phyloP scores from a whole-genome alignment of 1,284 basidiomycete species.

The Lentinula novae-zelandiae region DNA sequence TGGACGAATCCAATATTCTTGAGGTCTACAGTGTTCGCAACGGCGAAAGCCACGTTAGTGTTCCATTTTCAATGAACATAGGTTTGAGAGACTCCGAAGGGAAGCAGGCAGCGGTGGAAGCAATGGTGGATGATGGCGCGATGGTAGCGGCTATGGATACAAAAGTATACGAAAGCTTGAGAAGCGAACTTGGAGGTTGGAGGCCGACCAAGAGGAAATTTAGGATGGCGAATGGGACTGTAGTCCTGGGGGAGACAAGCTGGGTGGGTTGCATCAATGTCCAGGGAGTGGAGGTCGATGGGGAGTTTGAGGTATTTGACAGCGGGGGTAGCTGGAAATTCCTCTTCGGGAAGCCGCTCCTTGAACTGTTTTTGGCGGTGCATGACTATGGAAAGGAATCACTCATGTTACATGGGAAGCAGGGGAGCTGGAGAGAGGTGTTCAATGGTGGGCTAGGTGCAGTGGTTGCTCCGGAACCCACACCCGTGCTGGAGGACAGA shows the following conservation, averaged over 20 bases:
- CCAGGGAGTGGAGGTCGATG: slow-evolving; percentile 12
- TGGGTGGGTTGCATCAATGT: slow-evolving; percentile 25
- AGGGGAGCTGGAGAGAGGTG: neutral
- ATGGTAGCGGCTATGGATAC: slow-evolving; percentile 25
- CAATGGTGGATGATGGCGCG: slow-evolving; percentile 26
- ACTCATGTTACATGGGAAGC: slow-evolving; percentile 19
- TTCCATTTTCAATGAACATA: neutral
- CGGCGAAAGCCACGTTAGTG: neutral
- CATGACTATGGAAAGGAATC: slow-evolving; percentile 25
- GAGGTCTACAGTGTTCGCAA: slow-evolving; percentile 1
- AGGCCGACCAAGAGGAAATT: slow-evolving; percentile 17
- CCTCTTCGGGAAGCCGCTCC: too few species aligned
- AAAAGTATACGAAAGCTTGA: slow-evolving; percentile 16
- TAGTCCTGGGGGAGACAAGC: slow-evolving; percentile 20
- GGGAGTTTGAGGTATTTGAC: slow-evolving; percentile 29
- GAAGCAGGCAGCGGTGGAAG: slow-evolving; percentile 7
- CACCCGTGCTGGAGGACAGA: neutral
- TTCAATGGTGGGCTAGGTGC: neutral
- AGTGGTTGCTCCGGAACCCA: too few species aligned
- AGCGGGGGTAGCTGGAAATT: slow-evolving; percentile 26
- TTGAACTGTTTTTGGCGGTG: slow-evolving; percentile 13
- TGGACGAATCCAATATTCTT: neutral
- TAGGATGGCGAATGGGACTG: slow-evolving; percentile 26
- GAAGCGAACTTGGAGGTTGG: slow-evolving; percentile 14
- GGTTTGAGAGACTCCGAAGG: neutral